Evolutionary conservation across 306 rosid species (phyloP).

Genomic region (Vigna angularis): DNA sequence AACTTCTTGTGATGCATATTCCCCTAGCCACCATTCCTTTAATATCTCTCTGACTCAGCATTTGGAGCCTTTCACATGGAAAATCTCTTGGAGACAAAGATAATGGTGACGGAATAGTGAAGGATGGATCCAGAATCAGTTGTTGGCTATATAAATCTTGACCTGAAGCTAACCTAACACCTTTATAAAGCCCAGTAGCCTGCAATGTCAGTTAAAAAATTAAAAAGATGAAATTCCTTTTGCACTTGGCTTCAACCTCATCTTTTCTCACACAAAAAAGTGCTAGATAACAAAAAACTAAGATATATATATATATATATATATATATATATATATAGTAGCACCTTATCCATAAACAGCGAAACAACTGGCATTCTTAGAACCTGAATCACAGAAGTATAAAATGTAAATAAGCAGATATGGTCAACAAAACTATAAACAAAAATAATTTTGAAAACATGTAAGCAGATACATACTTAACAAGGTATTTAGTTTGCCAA

Average conservation of each 20-base stretch:
- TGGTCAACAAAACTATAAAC: slow-evolving; percentile 30
- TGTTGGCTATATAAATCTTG: slow-evolving; percentile 77
- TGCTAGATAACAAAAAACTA: slow-evolving; percentile 28
- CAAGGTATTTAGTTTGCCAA: slow-evolving; percentile 20
- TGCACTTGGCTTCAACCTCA: slow-evolving; percentile 33
- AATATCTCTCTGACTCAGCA: slow-evolving; percentile 54
- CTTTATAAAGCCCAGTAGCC: slow-evolving; percentile 73
- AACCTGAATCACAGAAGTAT: slow-evolving; percentile 64
- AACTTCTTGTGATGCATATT: slow-evolving; percentile 74
- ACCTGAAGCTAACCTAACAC: slow-evolving; percentile 90
- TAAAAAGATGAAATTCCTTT: slow-evolving; percentile 40
- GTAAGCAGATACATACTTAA: slow-evolving; percentile 16
- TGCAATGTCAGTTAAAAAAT: slow-evolving; percentile 51
- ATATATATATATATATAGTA: not conserved
- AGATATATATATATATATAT: not conserved
- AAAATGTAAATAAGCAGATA: slow-evolving; percentile 42
- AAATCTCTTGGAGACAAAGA: slow-evolving; percentile 50
- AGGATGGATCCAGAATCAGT: slow-evolving; percentile 82
- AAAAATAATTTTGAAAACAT: not conserved
- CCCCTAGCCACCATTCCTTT: slow-evolving; percentile 85
- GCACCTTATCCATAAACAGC: slow-evolving; percentile 82
- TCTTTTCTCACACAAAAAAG: slow-evolving; percentile 34
- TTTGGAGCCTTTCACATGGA: slow-evolving; percentile 53
- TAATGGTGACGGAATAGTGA: slow-evolving; percentile 52
- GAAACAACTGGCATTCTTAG: slow-evolving; percentile 84